Percentiles rank a stretch among this genome's conserved stretches.
Evolutionary conservation across 2,329 filamentous ascomycete genomes (phyloP).

Genomic region (Aureobasidium zeae): DNA sequence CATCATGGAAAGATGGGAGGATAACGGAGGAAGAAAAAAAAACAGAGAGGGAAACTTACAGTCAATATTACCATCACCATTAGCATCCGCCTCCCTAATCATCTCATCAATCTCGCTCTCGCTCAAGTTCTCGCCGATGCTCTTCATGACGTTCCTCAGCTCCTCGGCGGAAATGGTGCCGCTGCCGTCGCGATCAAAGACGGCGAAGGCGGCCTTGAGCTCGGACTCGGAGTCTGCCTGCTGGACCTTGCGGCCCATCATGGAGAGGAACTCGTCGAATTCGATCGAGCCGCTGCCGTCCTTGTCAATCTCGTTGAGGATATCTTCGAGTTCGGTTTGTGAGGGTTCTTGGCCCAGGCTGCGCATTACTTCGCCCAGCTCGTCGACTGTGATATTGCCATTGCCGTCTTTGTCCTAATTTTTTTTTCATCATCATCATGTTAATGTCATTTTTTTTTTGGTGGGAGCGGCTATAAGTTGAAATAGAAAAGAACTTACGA

Average conservation of each 20-base stretch:
- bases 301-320: conserved; percentile 13
- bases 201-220: conserved; percentile 6
- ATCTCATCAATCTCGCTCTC: conserved; percentile 13
- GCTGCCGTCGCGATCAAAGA: conserved; percentile 13
- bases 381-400: conserved; percentile 15
- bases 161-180: conserved; percentile 13
- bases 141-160: conserved; percentile 13
- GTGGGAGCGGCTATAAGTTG: too few relatives aligned
- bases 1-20: background rate
- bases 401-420: conserved; percentile 14
- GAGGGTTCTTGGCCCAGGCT: conserved; percentile 10
- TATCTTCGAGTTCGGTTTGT: conserved; percentile 14
- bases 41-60: conserved; percentile 12
- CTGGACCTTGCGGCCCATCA: conserved; percentile 14
- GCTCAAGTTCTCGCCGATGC: conserved; percentile 6
- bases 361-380: conserved; percentile 15
- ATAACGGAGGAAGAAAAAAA: too few relatives aligned
- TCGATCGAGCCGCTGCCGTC: conserved; percentile 11
- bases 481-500: conserved; percentile 1
- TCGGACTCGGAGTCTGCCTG: conserved; percentile 11
- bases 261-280: conserved; percentile 11
- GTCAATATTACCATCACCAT: conserved; percentile 14
- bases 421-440: background rate
- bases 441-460: background rate
- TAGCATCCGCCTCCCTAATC: conserved; percentile 14